Evolutionary conservation across 1,284 basidiomycete species (phyloP).

Genomic region (Cutaneotrichosporon dermatis): DNA sequence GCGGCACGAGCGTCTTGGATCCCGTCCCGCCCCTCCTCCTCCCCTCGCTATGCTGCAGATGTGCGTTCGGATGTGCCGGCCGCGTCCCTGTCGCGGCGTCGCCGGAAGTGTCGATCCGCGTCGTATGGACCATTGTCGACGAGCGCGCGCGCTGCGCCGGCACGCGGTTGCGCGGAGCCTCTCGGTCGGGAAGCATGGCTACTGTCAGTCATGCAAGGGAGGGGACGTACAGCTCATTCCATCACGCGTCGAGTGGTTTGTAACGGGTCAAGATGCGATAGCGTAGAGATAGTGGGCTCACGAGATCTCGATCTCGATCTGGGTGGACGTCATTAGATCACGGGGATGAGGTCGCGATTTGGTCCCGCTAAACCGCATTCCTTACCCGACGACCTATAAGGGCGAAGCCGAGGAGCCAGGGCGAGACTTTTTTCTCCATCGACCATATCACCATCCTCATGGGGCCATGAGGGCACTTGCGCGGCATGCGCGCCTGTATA

Average conservation of each 20-base stretch:
- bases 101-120: background rate
- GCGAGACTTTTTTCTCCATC: background rate
- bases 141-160: conserved; percentile 25
- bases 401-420: background rate
- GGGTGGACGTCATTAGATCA: background rate
- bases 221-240: conserved; percentile 15
- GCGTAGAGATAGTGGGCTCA: too few species aligned
- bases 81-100: too few species aligned
- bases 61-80: background rate
- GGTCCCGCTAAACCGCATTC: conserved; percentile 1
- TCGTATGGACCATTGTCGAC: conserved; percentile 21
- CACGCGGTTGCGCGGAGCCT: background rate
- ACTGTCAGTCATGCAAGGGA: background rate
- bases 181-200: background rate
- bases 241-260: background rate
- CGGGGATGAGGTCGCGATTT: background rate
- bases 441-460: background rate
- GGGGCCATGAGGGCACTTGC: background rate
- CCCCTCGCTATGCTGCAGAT: background rate
- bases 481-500: background rate
- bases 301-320: too few species aligned
- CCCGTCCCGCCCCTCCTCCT: background rate
- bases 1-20: background rate
- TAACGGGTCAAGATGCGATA: too few species aligned
- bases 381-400: background rate